phyloP scores from a whole-genome alignment of 2,329 filamentous ascomycete genomes.

The Diaporthe ampelina region DNA sequence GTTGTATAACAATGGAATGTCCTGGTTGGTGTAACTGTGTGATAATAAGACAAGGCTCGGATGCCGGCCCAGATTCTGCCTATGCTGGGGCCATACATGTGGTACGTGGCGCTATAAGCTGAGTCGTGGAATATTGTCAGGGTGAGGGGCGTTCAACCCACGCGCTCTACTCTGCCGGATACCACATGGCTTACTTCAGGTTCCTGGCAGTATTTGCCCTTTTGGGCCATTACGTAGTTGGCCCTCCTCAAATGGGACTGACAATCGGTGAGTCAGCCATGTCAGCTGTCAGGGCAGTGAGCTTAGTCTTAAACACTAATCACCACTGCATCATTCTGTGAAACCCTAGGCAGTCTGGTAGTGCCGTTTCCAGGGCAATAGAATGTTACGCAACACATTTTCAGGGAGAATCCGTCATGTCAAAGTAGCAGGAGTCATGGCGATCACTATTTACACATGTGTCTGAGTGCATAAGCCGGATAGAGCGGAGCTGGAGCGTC shows the following conservation, averaged over 20 bases:
- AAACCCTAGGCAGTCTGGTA: too few relatives aligned
- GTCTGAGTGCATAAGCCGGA: background rate
- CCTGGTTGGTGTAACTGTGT: background rate
- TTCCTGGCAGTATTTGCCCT: background rate
- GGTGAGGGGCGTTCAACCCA: background rate
- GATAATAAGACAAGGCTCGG: background rate
- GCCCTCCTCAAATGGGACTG: background rate
- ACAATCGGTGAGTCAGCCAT: background rate
- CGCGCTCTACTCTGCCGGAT: background rate
- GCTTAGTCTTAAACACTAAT: background rate
- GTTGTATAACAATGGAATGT: background rate
- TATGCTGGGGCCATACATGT: too few relatives aligned
- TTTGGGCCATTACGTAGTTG: background rate
- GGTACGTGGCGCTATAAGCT: conserved; percentile 13
- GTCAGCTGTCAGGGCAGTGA: background rate
- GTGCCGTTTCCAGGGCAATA: too few relatives aligned
- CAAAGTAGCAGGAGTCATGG: background rate
- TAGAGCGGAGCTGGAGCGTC: background rate
- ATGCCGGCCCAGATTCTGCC: background rate
- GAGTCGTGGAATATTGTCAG: background rate
- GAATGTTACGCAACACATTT: background rate
- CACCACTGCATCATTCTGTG: background rate
- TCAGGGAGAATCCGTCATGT: background rate
- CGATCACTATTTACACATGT: background rate
- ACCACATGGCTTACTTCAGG: background rate